Base-by-base conservation (phyloP, 192 early-diverging fungal species). In the Coemansia sp. region DNA sequence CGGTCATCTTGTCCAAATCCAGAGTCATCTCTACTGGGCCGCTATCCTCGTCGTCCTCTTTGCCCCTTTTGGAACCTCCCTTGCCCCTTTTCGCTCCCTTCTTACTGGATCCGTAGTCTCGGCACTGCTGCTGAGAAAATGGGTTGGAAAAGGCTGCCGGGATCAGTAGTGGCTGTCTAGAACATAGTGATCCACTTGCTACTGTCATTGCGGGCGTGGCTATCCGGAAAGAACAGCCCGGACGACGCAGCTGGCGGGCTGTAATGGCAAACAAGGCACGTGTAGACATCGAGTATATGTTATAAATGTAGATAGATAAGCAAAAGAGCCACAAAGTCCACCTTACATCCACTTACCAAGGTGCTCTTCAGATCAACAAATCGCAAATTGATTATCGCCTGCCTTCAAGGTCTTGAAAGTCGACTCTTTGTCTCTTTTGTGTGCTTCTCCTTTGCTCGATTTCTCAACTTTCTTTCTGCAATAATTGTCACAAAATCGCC, bases 1-100 rank as follows among this genome's bases (percentile, higher is more conserved):
- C 80, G 27, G 79, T 79, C 61, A 88, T 73, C 70, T 84, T 82
- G n/a, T 86, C 70, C 27, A 87, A 73, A 71, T 94, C 87, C 55
- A 92, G 90, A 18, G 72, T 77, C 46, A 78, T 74, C 20, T 72
- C 76, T 24, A 77, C 73, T n/a, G 69, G 65, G 7, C 73, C 75
- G 49, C 64, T 63, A 10, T 76, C 67, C 6, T 51, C 72, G 22
- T 64, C 70, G 13, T 78, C 78, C 15, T 75, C 59, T 16, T 61
- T 66, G 18, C 20, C 79, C 46, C 64, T 52, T 51, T 75, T 62
- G 66, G 65, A 72, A 43, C 80, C 73, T 59, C 70, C 63, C 60
- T 47, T 60, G 57, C 49, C 44, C 67, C 71, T 75, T 72, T 81
- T 87, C 10, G 52, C 71, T 13, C 66, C 52, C 69, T 73, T 75